Percentiles rank a stretch among this genome's conserved stretches.
phyloP scores from a whole-genome alignment of 1,284 basidiomycete genomes.

The Coniferiporia sulphurascens region DNA sequence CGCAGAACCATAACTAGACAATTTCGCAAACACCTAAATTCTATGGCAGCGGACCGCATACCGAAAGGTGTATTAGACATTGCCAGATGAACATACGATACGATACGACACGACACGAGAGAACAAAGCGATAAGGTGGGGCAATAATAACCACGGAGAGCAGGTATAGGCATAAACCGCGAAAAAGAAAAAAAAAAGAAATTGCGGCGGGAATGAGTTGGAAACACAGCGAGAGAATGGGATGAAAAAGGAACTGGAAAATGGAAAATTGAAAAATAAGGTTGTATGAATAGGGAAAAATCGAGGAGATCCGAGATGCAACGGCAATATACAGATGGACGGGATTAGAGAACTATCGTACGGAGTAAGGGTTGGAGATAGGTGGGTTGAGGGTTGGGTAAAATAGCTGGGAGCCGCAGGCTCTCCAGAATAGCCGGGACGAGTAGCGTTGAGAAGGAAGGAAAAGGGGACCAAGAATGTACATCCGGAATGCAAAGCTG shows the following conservation, averaged over 20 bases:
- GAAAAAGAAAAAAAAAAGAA: background rate
- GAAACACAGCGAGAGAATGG: background rate
- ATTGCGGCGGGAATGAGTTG: background rate
- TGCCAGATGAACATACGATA: background rate
- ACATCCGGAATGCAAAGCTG: background rate
- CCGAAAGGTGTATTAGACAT: background rate
- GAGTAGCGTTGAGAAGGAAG: background rate
- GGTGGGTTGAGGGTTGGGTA: background rate
- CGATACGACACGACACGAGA: background rate
- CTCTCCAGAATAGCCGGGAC: background rate
- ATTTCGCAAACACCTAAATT: too few species aligned
- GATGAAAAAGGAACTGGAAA: background rate
- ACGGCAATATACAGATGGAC: conserved; percentile 1
- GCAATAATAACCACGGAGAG: background rate
- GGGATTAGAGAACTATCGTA: background rate
- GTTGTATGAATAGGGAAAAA: background rate
- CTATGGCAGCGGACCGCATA: background rate
- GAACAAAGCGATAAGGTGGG: background rate
- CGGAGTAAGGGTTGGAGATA: background rate
- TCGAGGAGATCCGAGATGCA: conserved; percentile 3
- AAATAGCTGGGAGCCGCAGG: background rate
- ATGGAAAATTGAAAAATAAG: background rate
- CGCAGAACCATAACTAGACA: too few species aligned
- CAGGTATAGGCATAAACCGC: background rate
- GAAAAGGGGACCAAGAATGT: background rate